Evolutionary conservation across 495 filamentous ascomycete species (phyloP).

Genomic region (Neurospora sp.): DNA sequence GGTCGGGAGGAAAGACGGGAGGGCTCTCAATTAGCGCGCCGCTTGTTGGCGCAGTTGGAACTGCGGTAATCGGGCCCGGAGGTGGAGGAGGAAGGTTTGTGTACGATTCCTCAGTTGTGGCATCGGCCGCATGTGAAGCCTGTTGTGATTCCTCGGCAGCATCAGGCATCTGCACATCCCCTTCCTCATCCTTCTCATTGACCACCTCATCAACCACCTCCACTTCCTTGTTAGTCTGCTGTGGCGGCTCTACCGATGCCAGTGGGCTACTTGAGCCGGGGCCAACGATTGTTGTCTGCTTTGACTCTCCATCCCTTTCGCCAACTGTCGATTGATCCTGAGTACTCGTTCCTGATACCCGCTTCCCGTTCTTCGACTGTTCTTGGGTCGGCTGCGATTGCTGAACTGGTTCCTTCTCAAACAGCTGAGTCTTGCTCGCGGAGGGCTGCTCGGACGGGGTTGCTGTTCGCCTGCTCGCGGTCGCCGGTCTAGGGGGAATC

Average conservation of each 20-base stretch:
- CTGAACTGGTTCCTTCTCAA: constrained; percentile 33
- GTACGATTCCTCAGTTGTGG: constrained; percentile 25
- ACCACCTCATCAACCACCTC: constrained; percentile 19
- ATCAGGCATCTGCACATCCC: constrained; percentile 57
- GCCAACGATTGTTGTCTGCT: constrained; percentile 34
- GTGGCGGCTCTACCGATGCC: constrained; percentile 36
- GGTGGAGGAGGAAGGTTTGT: constrained; percentile 52
- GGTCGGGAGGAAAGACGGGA: constrained; percentile 25
- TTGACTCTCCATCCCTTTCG: constrained; percentile 36
- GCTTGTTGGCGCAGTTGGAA: constrained; percentile 16
- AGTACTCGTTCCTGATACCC: constrained; percentile 31
- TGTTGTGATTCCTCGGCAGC: constrained; percentile 21
- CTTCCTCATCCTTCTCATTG: constrained; percentile 37
- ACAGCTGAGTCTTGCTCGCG: constrained; percentile 37
- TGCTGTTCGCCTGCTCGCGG: constrained; percentile 45
- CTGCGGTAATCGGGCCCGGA: constrained; percentile 33
- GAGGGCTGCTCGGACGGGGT: constrained; percentile 45
- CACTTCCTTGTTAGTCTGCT: constrained; percentile 10
- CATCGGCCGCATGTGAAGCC: constrained; percentile 8
- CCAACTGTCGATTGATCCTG: constrained; percentile 34
- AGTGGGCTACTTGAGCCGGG: constrained; percentile 27
- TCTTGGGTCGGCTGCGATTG: constrained; percentile 22
- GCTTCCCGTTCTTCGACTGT: constrained; percentile 27
- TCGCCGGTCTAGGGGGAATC: constrained; percentile 41
- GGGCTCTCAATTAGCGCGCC: constrained; percentile 17